Conservation (phyloP, 176 grass and related monocot species). For the Pharus latifolius region DNA sequence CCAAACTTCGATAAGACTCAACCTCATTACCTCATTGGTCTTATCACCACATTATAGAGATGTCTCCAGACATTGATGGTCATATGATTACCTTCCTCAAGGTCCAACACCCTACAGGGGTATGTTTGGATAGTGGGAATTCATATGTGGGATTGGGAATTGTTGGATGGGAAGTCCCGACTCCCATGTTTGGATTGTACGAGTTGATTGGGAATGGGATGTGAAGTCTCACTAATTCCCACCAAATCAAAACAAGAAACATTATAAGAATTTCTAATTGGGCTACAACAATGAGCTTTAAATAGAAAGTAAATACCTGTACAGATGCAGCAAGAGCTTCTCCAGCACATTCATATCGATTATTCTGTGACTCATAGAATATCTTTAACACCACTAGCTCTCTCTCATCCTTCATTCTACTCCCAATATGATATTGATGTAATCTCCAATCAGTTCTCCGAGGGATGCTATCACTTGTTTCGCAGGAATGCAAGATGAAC, state of each 20-base stretch:
- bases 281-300: background rate
- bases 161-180: too few species aligned
- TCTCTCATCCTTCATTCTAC: conserved; percentile 16
- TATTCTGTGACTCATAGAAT: conserved; percentile 20
- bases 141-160: too few species aligned
- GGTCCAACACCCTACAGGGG: too few species aligned
- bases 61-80: background rate
- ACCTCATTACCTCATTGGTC: too few species aligned
- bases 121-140: too few species aligned
- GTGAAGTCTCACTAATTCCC: too few species aligned
- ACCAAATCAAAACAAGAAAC: too few species aligned
- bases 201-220: too few species aligned
- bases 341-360: background rate
- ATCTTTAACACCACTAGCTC: conserved; percentile 74
- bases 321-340: background rate
- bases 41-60: too few species aligned
- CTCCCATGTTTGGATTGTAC: too few species aligned
- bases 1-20: background rate
- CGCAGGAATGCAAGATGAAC: conserved; percentile 38
- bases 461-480: conserved; percentile 7
- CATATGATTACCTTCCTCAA: too few species aligned
- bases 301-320: conserved; percentile 13
- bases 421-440: conserved; percentile 50
- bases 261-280: background rate
- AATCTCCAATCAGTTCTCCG: conserved; percentile 48